These are phyloP conservation scores for Straminergon stramineum DNA, from an alignment of 225 moss, liverwort and hornwort genomes.

Conservation along the genomic window DNA sequence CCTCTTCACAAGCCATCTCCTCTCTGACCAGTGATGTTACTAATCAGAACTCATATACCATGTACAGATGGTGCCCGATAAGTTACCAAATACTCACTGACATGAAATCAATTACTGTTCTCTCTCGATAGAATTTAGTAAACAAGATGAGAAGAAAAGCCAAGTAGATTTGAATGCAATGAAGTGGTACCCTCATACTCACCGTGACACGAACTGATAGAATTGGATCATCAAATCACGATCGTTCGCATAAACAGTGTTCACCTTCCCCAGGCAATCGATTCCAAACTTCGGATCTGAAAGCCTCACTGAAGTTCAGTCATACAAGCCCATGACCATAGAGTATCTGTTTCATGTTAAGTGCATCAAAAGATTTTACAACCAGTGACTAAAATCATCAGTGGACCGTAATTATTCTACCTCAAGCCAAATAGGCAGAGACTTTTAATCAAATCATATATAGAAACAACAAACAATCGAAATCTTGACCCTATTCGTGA, in stretches of 20 bases:
- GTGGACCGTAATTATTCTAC: background rate
- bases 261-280: conserved; percentile 59
- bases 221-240: conserved; percentile 64
- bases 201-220: conserved; percentile 62
- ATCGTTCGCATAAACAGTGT: conserved; percentile 43
- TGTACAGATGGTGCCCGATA: background rate
- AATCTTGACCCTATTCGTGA: background rate
- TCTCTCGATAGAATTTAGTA: background rate
- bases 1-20: conserved; percentile 67
- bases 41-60: background rate
- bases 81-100: background rate
- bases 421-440: background rate
- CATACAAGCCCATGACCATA: background rate
- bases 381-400: background rate
- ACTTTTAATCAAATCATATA: background rate
- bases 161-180: background rate
- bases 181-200: background rate
- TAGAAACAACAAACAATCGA: background rate
- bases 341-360: background rate
- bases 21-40: conserved; percentile 13
- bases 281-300: conserved; percentile 65
- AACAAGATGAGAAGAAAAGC: background rate
- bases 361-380: background rate
- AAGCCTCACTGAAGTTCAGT: background rate
- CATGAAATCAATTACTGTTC: background rate